Percentiles rank a stretch among this genome's conserved stretches.
These are phyloP conservation scores for Taiozyma onychis DNA, from an alignment of 1,139 yeast genomes.

Conservation along the genomic window DNA sequence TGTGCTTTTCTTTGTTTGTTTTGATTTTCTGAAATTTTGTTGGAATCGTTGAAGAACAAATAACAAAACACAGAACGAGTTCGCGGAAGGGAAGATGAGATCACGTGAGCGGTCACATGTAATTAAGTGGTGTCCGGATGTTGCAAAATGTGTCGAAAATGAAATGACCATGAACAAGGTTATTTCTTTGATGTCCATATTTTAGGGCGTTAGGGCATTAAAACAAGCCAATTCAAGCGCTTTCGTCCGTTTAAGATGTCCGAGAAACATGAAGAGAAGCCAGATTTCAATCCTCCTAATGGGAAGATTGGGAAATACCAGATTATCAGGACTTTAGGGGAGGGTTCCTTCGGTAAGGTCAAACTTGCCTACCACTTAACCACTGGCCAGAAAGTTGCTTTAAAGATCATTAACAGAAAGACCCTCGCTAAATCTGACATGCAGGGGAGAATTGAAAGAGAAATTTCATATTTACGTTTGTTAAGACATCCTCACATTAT, in stretches of 20 bases:
- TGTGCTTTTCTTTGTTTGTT: background rate
- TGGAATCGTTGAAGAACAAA: background rate
- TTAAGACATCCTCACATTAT: conserved; percentile 96
- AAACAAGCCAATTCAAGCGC: background rate
- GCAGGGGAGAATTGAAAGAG: conserved; percentile 97
- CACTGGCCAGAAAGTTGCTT: conserved; percentile 91
- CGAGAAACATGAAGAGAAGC: conserved; percentile 17
- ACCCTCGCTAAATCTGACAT: conserved; percentile 93
- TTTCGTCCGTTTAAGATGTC: conserved; percentile 4
- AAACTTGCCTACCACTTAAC: conserved; percentile 90
- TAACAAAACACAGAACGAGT: background rate
- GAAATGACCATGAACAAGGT: background rate
- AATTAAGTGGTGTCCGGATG: background rate
- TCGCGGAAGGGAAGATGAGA: background rate
- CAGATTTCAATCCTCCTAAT: conserved; percentile 27
- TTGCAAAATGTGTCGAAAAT: background rate
- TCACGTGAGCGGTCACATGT: background rate
- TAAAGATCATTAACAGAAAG: conserved; percentile 89
- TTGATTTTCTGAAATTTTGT: conserved; percentile 3
- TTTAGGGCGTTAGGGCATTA: background rate
- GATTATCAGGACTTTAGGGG: conserved; percentile 90
- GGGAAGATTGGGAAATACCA: conserved; percentile 86
- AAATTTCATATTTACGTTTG: conserved; percentile 81
- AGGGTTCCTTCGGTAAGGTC: conserved; percentile 97
- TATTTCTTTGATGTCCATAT: background rate